Conservation (phyloP, 176 grass and related monocot species). For the Ensete ventricosum region DNA sequence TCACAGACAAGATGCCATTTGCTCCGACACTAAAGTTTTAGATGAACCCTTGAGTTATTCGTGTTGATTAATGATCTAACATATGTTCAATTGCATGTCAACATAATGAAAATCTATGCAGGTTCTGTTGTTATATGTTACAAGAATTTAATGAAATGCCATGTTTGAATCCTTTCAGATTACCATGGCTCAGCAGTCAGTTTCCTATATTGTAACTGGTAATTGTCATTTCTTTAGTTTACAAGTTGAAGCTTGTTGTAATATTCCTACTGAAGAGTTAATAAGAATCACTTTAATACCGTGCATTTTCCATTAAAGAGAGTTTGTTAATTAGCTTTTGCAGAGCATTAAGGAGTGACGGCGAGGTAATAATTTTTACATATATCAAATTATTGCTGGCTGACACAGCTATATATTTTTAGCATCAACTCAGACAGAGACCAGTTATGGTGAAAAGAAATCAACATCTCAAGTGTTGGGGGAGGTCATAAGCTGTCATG, state of each 20-base stretch:
- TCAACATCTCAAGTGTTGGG: too few relatives aligned
- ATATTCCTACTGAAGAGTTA: neutral
- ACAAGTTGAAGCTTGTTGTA: neutral
- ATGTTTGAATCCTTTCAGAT: neutral
- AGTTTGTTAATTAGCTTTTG: too few relatives aligned
- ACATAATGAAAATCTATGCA: too few relatives aligned
- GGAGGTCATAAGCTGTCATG: too few relatives aligned
- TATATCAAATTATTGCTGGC: too few relatives aligned
- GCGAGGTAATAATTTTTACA: too few relatives aligned
- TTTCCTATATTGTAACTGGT: neutral
- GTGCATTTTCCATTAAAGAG: neutral
- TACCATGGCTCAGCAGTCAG: neutral
- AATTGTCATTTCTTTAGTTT: neutral
- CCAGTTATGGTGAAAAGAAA: too few relatives aligned
- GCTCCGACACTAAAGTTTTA: constrained; percentile 72
- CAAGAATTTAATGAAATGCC: neutral
- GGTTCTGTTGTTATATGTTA: neutral
- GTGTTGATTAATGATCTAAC: too few relatives aligned
- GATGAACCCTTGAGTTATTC: neutral
- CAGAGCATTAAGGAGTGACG: too few relatives aligned
- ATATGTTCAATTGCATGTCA: too few relatives aligned
- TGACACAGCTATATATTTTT: too few relatives aligned
- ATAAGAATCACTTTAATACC: neutral
- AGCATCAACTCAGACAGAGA: too few relatives aligned
- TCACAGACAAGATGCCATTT: constrained; percentile 78